Evolutionary conservation across 805 yeast genomes (phyloP).

Genomic region (Ogataea nonfermentans): DNA sequence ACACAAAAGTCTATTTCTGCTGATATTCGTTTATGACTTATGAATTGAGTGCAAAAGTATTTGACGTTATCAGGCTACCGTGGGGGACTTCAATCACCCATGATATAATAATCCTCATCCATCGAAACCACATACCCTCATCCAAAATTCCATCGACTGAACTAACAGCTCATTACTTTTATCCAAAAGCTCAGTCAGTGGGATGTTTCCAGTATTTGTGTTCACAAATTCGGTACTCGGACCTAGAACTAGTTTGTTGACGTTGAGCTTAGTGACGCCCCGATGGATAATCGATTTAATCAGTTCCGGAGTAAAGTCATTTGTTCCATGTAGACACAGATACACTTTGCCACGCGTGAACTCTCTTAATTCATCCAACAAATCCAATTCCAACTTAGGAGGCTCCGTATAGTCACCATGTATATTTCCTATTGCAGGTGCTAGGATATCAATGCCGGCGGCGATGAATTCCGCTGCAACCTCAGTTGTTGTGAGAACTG

Average conservation of each 20-base stretch:
- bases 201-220: too few species aligned
- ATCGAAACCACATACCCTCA: too few species aligned
- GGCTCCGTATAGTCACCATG: constrained; percentile 37
- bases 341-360: constrained; percentile 21
- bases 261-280: constrained; percentile 36
- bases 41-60: too few species aligned
- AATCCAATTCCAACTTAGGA: constrained; percentile 30
- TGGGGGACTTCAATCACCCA: too few species aligned
- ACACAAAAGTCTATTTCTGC: too few species aligned
- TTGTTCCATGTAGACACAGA: constrained; percentile 38
- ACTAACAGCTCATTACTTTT: too few species aligned
- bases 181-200: too few species aligned
- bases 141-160: too few species aligned
- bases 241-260: constrained; percentile 33
- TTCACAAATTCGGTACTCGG: constrained; percentile 3
- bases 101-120: too few species aligned
- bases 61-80: too few species aligned
- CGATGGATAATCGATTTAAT: constrained; percentile 25
- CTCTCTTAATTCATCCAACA: constrained; percentile 29
- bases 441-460: constrained; percentile 37
- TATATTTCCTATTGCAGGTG: constrained; percentile 39
- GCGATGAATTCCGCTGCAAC: constrained; percentile 32
- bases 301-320: constrained; percentile 31
- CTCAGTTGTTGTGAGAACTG: constrained; percentile 35
- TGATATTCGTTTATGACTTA: too few species aligned